Percentiles rank a stretch among this genome's conserved stretches.
phyloP scores from a whole-genome alignment of 2,329 filamentous ascomycete species.

The Paraconiothyrium brasiliense region DNA sequence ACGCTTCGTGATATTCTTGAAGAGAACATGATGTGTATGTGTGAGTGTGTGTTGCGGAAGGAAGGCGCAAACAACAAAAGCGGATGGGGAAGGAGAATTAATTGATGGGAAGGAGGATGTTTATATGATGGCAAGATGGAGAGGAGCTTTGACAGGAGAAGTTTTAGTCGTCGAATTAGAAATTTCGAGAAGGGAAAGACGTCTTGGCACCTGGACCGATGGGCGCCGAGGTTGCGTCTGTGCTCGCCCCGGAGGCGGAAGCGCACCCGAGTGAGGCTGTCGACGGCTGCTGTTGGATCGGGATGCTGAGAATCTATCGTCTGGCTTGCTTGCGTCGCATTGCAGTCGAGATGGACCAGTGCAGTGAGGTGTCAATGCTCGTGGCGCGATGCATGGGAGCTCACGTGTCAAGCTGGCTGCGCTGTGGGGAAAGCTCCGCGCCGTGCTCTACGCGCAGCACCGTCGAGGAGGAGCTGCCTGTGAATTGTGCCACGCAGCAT shows the following conservation, averaged over 20 bases:
- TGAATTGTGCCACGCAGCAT: constrained; percentile 7
- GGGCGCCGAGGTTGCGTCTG: constrained; percentile 10
- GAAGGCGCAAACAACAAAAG: constrained; percentile 39
- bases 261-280: constrained; percentile 8
- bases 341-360: not conserved
- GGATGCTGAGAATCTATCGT: not conserved
- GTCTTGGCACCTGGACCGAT: constrained; percentile 10
- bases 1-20: constrained; percentile 54
- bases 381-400: not conserved
- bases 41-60: constrained; percentile 38
- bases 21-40: constrained; percentile 49
- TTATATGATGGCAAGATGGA: constrained; percentile 41
- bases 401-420: not conserved
- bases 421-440: constrained; percentile 16
- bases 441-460: not conserved
- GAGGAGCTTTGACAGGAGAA: constrained; percentile 36
- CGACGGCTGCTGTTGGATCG: not conserved
- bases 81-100: constrained; percentile 25
- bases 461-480: constrained; percentile 6
- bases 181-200: constrained; percentile 32
- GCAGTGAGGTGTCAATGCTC: not conserved
- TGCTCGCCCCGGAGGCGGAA: constrained; percentile 9
- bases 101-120: constrained; percentile 29
- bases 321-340: constrained; percentile 1
- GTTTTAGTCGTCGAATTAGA: constrained; percentile 31